Evolutionary conservation across 2,329 filamentous ascomycete species (phyloP), one percentile per base, ranked within the genome.

Genomic region (Simplicillium sp.): DNA sequence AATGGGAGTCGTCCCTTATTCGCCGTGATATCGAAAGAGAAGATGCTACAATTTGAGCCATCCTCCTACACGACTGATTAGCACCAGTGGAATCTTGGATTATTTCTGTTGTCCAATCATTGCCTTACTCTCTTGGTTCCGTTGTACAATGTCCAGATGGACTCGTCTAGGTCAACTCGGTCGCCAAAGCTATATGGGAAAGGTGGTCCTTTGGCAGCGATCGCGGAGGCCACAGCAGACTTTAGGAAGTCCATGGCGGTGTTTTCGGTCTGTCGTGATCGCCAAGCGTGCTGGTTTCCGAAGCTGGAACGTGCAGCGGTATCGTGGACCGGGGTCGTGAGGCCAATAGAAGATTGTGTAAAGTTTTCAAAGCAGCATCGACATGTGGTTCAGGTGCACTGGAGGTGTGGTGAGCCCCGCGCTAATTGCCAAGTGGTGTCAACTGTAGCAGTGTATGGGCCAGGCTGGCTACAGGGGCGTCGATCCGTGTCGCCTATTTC

Each of bases 141-240:
- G 64, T 97, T 96, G 65, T 92, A 83, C 44, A 98, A 68, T n/a
- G 84, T 86, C 89, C 92, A 98, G 54, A 97, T 89, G 18, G 90
- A 95, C 56, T 92, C 81, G 59, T 94, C 87, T 40, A 92, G 73
- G 59, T 97, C 90, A 44, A 97, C 84, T 59, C 84, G 80, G 62
- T 98, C 92, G 54, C 89, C 90, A 58, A 97, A 92, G 37, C 77
- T 82, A 60, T 95, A 97, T 4, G 88, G 88, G 57, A 96, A 94
- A 6, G 89, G 82, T 40, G 89, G 88, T 2, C 90, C 89, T 61
- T 95, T 92, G 36, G 92, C 12, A 13, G 31, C 87, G 55, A 98
- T 97, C 52, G 89, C 90, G 46, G 92, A 97, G 36, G 89, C 90
- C 58, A 97, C 88, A 39, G 92, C 92, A 46, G 89, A 97, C 67